These are phyloP conservation scores for Aureobasidium subglaciale DNA, from an alignment of 2,329 filamentous ascomycete genomes.

Conservation along the genomic window DNA sequence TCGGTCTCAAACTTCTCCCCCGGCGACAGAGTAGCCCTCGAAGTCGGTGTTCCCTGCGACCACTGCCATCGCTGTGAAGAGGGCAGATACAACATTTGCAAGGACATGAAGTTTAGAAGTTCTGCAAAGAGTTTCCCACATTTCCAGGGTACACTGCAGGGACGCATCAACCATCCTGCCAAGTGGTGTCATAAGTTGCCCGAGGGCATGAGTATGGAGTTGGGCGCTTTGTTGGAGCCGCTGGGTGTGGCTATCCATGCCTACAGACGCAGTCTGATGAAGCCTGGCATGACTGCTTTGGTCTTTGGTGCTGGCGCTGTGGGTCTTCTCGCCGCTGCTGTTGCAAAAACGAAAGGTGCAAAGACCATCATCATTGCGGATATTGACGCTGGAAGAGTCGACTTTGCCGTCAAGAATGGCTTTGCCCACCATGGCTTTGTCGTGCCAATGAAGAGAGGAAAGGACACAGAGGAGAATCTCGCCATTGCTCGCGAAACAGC, in stretches of 20 bases:
- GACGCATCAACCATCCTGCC: constrained; percentile 54
- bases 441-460: constrained; percentile 41
- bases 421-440: constrained; percentile 42
- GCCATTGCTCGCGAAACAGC: constrained; percentile 45
- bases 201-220: constrained; percentile 44
- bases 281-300: constrained; percentile 40
- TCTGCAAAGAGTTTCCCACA: constrained; percentile 56
- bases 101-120: constrained; percentile 50
- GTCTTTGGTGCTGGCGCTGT: constrained; percentile 58
- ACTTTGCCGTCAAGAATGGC: constrained; percentile 47
- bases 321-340: constrained; percentile 51
- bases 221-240: constrained; percentile 55
- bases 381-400: constrained; percentile 50
- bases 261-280: constrained; percentile 45
- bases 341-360: constrained; percentile 48
- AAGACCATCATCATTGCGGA: constrained; percentile 53
- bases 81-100: constrained; percentile 57
- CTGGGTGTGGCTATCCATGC: constrained; percentile 56
- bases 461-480: constrained; percentile 47
- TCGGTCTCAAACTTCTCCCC: constrained; percentile 44
- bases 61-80: constrained; percentile 48
- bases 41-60: constrained; percentile 83
- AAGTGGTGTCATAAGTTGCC: constrained; percentile 54
- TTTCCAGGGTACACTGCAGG: constrained; percentile 57
- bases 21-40: constrained; percentile 84